phyloP scores from a whole-genome alignment of 345 rosid genomes.

The Noccaea bulbosa region DNA sequence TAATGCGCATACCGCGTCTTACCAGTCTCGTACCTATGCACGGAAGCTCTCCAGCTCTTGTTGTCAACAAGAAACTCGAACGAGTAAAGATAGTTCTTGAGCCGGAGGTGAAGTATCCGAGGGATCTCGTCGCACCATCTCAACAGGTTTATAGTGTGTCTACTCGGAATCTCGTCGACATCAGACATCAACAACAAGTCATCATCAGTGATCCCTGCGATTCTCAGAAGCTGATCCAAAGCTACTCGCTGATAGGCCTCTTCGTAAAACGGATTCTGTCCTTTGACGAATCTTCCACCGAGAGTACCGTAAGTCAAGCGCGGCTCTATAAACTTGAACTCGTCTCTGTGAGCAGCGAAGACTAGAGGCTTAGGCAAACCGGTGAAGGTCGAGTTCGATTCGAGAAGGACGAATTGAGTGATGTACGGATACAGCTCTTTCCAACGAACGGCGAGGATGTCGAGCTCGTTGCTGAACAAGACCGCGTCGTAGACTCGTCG shows the following conservation, averaged over 20 bases:
- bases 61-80: constrained; percentile 78
- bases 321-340: constrained; percentile 70
- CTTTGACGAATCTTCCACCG: constrained; percentile 70
- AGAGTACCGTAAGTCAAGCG: constrained; percentile 79
- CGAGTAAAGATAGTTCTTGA: constrained; percentile 83
- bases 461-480: constrained; percentile 83
- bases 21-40: constrained; percentile 71
- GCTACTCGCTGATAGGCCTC: constrained; percentile 89
- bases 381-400: constrained; percentile 83
- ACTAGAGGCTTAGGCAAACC: constrained; percentile 69
- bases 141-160: constrained; percentile 80
- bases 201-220: constrained; percentile 83
- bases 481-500: constrained; percentile 88
- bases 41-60: constrained; percentile 90
- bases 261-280: constrained; percentile 81
- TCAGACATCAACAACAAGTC: constrained; percentile 90
- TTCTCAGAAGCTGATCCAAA: constrained; percentile 68
- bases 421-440: constrained; percentile 75
- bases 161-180: constrained; percentile 89
- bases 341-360: constrained; percentile 62
- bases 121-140: constrained; percentile 88
- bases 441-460: constrained; percentile 78
- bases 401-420: constrained; percentile 79
- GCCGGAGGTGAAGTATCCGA: constrained; percentile 63
- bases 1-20: constrained; percentile 76